Conservation (phyloP, 345 rosid species). For the Salix suchowensis region DNA sequence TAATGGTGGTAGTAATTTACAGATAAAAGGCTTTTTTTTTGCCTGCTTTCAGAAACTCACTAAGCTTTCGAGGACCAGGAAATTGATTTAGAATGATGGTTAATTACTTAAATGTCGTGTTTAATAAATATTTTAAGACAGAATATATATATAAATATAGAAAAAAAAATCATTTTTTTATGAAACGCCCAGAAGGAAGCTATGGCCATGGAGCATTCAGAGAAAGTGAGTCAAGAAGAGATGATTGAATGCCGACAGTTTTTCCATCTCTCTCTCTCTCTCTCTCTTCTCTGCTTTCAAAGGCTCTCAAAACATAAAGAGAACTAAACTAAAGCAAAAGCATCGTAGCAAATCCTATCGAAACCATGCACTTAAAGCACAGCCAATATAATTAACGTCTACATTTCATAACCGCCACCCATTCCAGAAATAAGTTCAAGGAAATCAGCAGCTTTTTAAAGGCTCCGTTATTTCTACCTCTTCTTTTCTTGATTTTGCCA, state of each 20-base stretch:
- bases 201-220: no score
- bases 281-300: background rate
- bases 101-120: no score
- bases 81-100: background rate
- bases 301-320: background rate
- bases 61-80: background rate
- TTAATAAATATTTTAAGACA: no score
- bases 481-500: background rate
- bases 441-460: background rate
- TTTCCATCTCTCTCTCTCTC: conserved; percentile 22
- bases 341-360: no score
- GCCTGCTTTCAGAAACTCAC: background rate
- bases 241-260: conserved; percentile 19
- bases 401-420: background rate
- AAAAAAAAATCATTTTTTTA: no score
- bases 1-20: background rate
- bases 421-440: no score
- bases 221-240: conserved; percentile 32
- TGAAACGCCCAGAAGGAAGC: no score
- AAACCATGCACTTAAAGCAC: background rate
- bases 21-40: background rate
- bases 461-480: background rate
- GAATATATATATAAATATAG: no score
- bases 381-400: background rate
- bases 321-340: background rate